Evolutionary conservation across 805 yeast species (phyloP).

Genomic region (Isabelozyma heimii): DNA sequence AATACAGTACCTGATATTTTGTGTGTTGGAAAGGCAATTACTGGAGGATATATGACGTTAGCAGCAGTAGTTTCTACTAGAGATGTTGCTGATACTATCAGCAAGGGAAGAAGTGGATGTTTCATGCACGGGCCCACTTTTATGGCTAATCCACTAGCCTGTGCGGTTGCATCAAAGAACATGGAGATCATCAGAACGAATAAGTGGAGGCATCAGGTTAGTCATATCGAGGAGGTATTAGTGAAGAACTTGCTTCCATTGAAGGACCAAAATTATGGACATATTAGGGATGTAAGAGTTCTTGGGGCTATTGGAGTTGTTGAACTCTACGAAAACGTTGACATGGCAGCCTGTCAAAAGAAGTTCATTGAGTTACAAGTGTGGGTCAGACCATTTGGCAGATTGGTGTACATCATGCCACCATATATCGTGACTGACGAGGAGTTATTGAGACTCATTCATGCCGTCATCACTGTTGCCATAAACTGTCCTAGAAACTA

Average conservation of each 20-base stretch:
- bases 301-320: conserved; percentile 2
- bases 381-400: conserved; percentile 3
- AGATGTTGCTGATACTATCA: conserved; percentile 27
- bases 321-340: neutral
- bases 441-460: neutral
- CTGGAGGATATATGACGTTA: conserved; percentile 46
- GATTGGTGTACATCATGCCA: conserved; percentile 4
- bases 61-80: conserved; percentile 40
- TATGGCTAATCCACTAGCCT: conserved; percentile 3
- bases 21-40: conserved; percentile 48
- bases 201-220: conserved; percentile 8
- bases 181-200: conserved; percentile 15
- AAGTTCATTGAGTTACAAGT: conserved; percentile 1
- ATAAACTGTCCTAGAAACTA: neutral
- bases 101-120: conserved; percentile 12
- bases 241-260: neutral
- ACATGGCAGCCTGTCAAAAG: neutral
- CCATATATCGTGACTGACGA: conserved; percentile 1
- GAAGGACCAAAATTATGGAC: neutral
- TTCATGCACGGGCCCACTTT: conserved; percentile 14
- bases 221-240: conserved; percentile 12
- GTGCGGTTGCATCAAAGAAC: conserved; percentile 1
- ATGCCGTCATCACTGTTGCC: neutral
- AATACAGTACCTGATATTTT: conserved; percentile 47
- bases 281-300: conserved; percentile 1